Evolutionary conservation across 202 grass and related monocot genomes (phyloP).

Genomic region (Brachypodium distachyon): DNA sequence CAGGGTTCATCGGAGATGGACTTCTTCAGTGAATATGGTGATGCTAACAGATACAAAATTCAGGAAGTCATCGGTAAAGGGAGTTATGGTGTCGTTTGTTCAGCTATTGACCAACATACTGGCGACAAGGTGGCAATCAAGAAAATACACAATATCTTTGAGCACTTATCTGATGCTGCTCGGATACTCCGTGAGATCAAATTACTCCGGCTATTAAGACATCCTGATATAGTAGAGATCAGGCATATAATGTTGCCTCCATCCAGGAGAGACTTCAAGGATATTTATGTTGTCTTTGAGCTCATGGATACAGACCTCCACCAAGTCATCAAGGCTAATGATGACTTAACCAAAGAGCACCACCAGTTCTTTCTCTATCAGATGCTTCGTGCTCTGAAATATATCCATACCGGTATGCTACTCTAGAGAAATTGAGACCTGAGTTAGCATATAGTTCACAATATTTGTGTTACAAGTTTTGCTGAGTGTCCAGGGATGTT

Average conservation of each 20-base stretch:
- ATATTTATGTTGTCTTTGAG: slow-evolving; percentile 99
- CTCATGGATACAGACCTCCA: slow-evolving; percentile 97
- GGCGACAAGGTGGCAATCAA: slow-evolving; percentile 96
- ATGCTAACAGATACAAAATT: slow-evolving; percentile 91
- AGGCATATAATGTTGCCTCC: slow-evolving; percentile 98
- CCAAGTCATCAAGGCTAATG: slow-evolving; percentile 98
- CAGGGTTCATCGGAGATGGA: slow-evolving; percentile 81
- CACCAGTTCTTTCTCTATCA: slow-evolving; percentile 97
- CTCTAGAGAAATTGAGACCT: background rate
- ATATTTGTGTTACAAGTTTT: background rate
- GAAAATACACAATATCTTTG: slow-evolving; percentile 94
- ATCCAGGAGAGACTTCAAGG: slow-evolving; percentile 89
- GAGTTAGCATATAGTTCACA: background rate
- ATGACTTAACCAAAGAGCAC: slow-evolving; percentile 93
- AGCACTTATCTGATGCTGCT: slow-evolving; percentile 89
- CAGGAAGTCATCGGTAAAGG: slow-evolving; percentile 94
- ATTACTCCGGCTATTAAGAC: slow-evolving; percentile 71
- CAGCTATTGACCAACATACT: slow-evolving; percentile 76
- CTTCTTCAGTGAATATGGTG: slow-evolving; percentile 92
- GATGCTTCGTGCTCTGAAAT: slow-evolving; percentile 90
- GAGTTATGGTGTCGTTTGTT: slow-evolving; percentile 93
- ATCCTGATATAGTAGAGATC: slow-evolving; percentile 98
- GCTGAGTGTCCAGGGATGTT: background rate
- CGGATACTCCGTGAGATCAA: slow-evolving; percentile 94
- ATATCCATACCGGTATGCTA: slow-evolving; percentile 86